Percentiles rank a stretch among this genome's conserved stretches.
phyloP scores from a whole-genome alignment of 192 early-diverging fungal species.

The Coemansia erecta region DNA sequence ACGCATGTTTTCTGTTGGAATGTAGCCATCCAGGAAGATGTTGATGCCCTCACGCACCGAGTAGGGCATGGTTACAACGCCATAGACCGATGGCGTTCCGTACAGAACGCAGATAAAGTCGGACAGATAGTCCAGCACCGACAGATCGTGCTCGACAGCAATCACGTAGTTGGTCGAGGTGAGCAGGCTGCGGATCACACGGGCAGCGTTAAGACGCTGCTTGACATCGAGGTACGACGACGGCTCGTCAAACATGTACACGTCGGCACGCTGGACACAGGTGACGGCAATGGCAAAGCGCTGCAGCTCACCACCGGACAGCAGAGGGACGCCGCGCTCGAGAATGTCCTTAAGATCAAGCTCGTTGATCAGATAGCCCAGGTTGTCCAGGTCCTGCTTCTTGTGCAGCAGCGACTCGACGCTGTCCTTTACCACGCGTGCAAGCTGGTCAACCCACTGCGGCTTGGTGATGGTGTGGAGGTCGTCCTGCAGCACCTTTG shows the following conservation, averaged over 20 bases:
- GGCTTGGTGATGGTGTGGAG: conserved; percentile 93
- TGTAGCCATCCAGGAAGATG: conserved; percentile 94
- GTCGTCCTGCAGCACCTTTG: conserved; percentile 95
- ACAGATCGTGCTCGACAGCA: conserved; percentile 98
- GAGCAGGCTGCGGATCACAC: conserved; percentile 84
- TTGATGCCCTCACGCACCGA: conserved; percentile 98
- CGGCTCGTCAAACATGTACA: conserved; percentile 99
- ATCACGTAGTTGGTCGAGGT: conserved; percentile 79
- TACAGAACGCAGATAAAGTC: conserved; percentile 99
- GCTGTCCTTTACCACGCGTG: conserved; percentile 73
- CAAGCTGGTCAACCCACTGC: conserved; percentile 92
- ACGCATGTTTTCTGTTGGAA: conserved; percentile 98
- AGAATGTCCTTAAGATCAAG: conserved; percentile 81
- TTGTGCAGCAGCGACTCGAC: conserved; percentile 71
- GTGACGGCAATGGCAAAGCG: conserved; percentile 93
- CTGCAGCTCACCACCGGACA: conserved; percentile 97
- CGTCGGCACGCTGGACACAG: conserved; percentile 79
- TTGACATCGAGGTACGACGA: conserved; percentile 98
- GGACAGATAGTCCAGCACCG: conserved; percentile 95
- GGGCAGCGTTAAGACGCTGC: conserved; percentile 96
- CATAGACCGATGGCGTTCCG: conserved; percentile 93
- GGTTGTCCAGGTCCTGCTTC: conserved; percentile 74
- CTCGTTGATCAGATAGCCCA: conserved; percentile 66
- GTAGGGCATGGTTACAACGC: conserved; percentile 96
- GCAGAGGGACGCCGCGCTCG: conserved; percentile 75